Conservation (phyloP, 495 filamentous ascomycete genomes). For the Hypomontagnella submonticulosa region DNA sequence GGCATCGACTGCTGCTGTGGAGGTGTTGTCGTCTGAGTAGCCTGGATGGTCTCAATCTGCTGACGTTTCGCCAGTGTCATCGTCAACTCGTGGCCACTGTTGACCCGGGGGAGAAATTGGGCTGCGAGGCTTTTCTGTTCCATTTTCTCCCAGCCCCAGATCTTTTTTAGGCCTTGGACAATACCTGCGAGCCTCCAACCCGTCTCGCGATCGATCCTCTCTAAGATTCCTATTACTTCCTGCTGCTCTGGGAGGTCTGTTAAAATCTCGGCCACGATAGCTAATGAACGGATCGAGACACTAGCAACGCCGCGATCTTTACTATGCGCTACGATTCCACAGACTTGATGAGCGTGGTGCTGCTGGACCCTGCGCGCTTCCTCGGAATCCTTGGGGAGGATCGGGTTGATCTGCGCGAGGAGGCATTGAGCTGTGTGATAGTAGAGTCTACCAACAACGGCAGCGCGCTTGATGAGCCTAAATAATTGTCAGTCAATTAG, state of each 20-base stretch:
- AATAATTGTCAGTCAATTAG: conserved; percentile 26
- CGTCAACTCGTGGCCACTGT: conserved; percentile 14
- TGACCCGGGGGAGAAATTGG: conserved; percentile 33
- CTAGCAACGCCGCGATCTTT: conserved; percentile 82
- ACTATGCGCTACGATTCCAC: conserved; percentile 86
- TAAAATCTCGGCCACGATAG: conserved; percentile 81
- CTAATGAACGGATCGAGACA: conserved; percentile 80
- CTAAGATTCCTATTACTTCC: conserved; percentile 82
- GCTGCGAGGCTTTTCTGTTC: conserved; percentile 32
- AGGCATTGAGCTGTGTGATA: conserved; percentile 88
- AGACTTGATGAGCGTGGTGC: conserved; percentile 81
- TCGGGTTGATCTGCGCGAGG: conserved; percentile 82
- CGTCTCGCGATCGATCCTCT: conserved; percentile 77
- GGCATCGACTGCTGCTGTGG: conserved; percentile 47
- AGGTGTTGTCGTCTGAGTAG: conserved; percentile 38
- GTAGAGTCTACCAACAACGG: conserved; percentile 85
- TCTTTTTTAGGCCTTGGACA: conserved; percentile 72
- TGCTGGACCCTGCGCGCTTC: conserved; percentile 77
- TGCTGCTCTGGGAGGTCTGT: conserved; percentile 77
- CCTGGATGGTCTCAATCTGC: conserved; percentile 37
- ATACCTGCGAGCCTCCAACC: conserved; percentile 80
- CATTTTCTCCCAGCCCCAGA: conserved; percentile 79
- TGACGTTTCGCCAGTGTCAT: conserved; percentile 37
- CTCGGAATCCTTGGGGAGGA: conserved; percentile 59
- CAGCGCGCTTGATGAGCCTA: conserved; percentile 84